A percentile compares a stretch with the other conserved stretches of the same genome.
Conservation (phyloP, 1,139 yeast species). For the Hansenula lynferdii region DNA sequence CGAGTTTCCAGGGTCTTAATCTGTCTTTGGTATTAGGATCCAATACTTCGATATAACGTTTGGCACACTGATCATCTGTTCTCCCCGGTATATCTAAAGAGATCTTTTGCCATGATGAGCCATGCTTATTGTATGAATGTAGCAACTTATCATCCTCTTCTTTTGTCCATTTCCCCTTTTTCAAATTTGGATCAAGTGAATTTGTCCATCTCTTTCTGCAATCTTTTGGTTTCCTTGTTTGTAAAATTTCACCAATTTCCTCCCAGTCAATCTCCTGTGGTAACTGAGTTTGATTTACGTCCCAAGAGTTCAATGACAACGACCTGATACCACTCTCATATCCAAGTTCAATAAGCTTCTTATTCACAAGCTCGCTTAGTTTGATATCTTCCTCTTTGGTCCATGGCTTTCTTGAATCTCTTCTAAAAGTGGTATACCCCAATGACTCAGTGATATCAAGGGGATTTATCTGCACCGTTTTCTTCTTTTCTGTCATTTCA, state of each 20-base stretch:
- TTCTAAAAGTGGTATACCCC: constrained; percentile 71
- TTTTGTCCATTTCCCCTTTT: constrained; percentile 86
- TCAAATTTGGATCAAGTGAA: constrained; percentile 75
- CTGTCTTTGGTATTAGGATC: constrained; percentile 80
- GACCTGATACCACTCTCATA: constrained; percentile 27
- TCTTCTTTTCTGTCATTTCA: constrained; percentile 14
- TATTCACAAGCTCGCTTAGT: constrained; percentile 36
- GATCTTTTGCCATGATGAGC: constrained; percentile 85
- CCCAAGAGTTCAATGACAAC: constrained; percentile 24
- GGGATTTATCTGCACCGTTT: constrained; percentile 47
- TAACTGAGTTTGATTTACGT: constrained; percentile 22
- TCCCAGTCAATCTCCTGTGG: constrained; percentile 62
- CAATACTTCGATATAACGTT: constrained; percentile 82
- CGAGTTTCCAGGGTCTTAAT: constrained; percentile 72
- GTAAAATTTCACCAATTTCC: constrained; percentile 42
- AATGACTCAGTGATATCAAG: constrained; percentile 64
- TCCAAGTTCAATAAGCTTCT: constrained; percentile 26
- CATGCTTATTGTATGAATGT: constrained; percentile 60
- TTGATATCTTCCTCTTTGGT: constrained; percentile 55
- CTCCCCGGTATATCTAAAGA: constrained; percentile 74
- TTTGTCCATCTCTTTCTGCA: constrained; percentile 74
- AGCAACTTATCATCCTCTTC: constrained; percentile 70
- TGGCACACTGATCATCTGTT: constrained; percentile 94
- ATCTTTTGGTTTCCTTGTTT: constrained; percentile 57
- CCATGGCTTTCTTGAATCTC: constrained; percentile 65